Conservation (phyloP, 495 filamentous ascomycete genomes). For the Lophiotrema nucula region DNA sequence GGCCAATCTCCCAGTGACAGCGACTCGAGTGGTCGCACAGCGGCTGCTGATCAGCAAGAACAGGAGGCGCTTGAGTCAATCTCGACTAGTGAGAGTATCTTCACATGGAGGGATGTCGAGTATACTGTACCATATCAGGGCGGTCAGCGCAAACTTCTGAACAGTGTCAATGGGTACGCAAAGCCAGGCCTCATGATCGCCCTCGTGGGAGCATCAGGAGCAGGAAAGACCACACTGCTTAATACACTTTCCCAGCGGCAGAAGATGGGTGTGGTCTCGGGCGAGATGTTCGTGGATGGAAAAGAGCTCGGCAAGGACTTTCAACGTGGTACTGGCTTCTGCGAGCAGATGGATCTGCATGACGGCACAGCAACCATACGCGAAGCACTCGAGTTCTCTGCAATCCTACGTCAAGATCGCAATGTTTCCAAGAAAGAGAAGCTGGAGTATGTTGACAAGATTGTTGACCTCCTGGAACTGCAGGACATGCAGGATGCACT, state of each 20-base stretch:
- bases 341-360: slow-evolving; percentile 85
- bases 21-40: slow-evolving; percentile 11
- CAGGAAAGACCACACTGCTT: slow-evolving; percentile 76
- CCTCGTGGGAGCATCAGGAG: slow-evolving; percentile 80
- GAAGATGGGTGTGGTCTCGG: slow-evolving; percentile 66
- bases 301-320: slow-evolving; percentile 66
- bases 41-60: slow-evolving; percentile 36
- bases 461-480: slow-evolving; percentile 45
- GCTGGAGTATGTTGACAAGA: slow-evolving; percentile 45
- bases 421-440: slow-evolving; percentile 47
- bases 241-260: slow-evolving; percentile 77
- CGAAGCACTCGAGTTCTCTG: slow-evolving; percentile 67
- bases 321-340: slow-evolving; percentile 79
- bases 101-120: slow-evolving; percentile 73
- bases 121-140: slow-evolving; percentile 72
- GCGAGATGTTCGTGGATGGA: slow-evolving; percentile 79
- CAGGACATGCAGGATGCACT: slow-evolving; percentile 44
- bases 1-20: slow-evolving; percentile 1
- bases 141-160: slow-evolving; percentile 67
- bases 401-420: slow-evolving; percentile 60
- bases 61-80: slow-evolving; percentile 53
- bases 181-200: slow-evolving; percentile 81
- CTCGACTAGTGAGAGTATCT: slow-evolving; percentile 63
- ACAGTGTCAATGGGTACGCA: slow-evolving; percentile 70
- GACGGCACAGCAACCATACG: slow-evolving; percentile 63